Evolutionary conservation across 192 early-diverging fungal species (phyloP), one percentile per base, ranked within the genome.

Genomic region (Chytriomyces sp.): DNA sequence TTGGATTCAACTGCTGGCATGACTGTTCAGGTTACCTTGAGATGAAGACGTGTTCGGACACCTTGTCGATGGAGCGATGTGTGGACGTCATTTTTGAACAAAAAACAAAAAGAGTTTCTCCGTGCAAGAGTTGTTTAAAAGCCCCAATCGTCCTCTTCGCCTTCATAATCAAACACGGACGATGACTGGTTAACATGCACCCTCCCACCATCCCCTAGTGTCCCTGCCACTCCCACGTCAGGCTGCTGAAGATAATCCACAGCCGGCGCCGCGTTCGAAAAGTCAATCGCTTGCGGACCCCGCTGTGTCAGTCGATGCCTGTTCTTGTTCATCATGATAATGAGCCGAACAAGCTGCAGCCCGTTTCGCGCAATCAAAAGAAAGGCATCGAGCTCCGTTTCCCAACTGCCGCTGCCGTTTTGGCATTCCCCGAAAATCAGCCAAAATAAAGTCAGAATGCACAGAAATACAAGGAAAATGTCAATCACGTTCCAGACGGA

Each of bases 401-500:
- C 79, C 69, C 72, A 77, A 20, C 20, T 72, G 4, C 45, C 43
- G 5, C 44, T 47, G 3, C 50, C 72, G 18, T 60, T 53, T 23
- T 43, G 28, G 53, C 79, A 80, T 46, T 80, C 75, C 6, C 79
- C 79, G 45, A 69, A 64, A 6, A 77, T 11, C 6, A 80, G 59
- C 74, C 69, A 76, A 61, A 76, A 50, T 10, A 80, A 50, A 6
- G 79, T 76, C 6, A 80, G 43, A 11, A 76, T 72, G 59, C 79
- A 80, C 11, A 80, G 62, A 45, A 68, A 59, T 10, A 80, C 79
- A 45, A 80, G 62, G 43, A 10, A 9, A 26, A 77, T 59, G 63
- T 80, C 79, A 18, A 69, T 50, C 13, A 77, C n/a, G 68, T 80
- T 80, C 75, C 74, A 80, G 49, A 68, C 20, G 2, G 61, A 70